Conservation (phyloP, 2,329 filamentous ascomycete genomes). For the Pseudogymnoascus sp. region DNA sequence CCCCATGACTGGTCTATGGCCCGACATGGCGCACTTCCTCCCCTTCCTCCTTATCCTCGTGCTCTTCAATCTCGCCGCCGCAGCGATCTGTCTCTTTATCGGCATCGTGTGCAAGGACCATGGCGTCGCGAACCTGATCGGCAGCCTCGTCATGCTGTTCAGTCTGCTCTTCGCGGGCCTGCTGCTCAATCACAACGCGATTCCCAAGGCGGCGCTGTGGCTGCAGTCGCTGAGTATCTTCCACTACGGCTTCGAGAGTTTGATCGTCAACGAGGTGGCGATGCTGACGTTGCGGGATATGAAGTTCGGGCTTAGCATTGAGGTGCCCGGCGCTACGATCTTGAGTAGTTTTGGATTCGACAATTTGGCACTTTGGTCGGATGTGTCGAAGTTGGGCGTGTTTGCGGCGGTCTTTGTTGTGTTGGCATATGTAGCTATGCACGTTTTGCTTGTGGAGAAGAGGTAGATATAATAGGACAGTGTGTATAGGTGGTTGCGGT, state of each 20-base stretch:
- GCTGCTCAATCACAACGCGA: conserved; percentile 87
- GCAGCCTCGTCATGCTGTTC: conserved; percentile 95
- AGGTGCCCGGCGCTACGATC: conserved; percentile 88
- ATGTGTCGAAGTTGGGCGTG: conserved; percentile 70
- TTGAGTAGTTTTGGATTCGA: conserved; percentile 92
- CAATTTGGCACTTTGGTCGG: conserved; percentile 74
- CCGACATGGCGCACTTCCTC: conserved; percentile 74
- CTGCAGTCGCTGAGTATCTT: conserved; percentile 92
- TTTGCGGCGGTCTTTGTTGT: conserved; percentile 79
- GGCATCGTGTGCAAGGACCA: conserved; percentile 89
- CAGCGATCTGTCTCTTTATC: conserved; percentile 89
- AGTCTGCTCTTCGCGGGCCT: conserved; percentile 90
- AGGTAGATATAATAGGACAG: conserved; percentile 39
- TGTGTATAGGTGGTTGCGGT: conserved; percentile 6
- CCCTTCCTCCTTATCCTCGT: conserved; percentile 88
- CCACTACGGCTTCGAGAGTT: conserved; percentile 91
- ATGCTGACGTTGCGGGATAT: conserved; percentile 83
- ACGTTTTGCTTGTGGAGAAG: conserved; percentile 85
- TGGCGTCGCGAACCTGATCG: conserved; percentile 86
- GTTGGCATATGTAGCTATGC: conserved; percentile 86
- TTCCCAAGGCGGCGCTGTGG: conserved; percentile 78
- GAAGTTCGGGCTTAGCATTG: conserved; percentile 94
- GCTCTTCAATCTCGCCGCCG: conserved; percentile 90
- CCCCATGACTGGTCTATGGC: conserved; percentile 89
- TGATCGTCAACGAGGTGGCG: conserved; percentile 95